Evolutionary conservation across 108 stramenopile species (phyloP).

Genomic region (Seminavis robusta): DNA sequence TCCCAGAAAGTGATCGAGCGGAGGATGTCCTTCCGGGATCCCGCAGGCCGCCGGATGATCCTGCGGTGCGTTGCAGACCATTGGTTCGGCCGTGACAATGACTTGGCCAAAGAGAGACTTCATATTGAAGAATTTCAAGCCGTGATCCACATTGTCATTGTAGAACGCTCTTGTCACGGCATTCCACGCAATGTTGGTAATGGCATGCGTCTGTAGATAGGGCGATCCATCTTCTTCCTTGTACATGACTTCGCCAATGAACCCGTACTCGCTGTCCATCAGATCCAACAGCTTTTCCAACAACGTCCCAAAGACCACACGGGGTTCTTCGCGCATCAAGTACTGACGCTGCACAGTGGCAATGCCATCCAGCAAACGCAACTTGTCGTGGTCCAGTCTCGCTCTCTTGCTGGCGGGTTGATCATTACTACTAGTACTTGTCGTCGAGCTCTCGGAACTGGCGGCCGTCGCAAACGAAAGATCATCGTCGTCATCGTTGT

Average conservation of each 20-base stretch:
- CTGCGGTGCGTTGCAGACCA: conserved; percentile 11
- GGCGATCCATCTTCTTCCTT: conserved; percentile 17
- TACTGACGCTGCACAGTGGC: conserved; percentile 20
- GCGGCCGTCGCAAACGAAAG: too few species aligned
- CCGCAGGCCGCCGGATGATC: conserved; percentile 1
- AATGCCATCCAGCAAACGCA: conserved; percentile 12
- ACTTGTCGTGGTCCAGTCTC: too few species aligned
- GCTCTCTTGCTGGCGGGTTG: too few species aligned
- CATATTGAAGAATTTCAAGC: conserved; percentile 18
- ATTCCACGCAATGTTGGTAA: conserved; percentile 27
- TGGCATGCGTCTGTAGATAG: conserved; percentile 25
- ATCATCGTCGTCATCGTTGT: too few species aligned
- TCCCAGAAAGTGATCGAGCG: conserved; percentile 21
- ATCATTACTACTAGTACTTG: too few species aligned
- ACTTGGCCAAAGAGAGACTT: conserved; percentile 21
- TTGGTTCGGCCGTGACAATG: conserved; percentile 10
- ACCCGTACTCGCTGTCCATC: conserved; percentile 21
- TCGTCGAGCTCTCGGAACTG: too few species aligned
- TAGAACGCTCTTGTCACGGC: conserved; percentile 13
- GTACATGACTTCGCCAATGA: conserved; percentile 30
- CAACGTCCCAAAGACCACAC: conserved; percentile 9
- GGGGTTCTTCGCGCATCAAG: background rate
- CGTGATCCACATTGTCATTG: conserved; percentile 12
- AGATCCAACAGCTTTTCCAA: conserved; percentile 19
- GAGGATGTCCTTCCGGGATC: conserved; percentile 22